Evolutionary conservation across 176 grass and related monocot genomes (phyloP).

Genomic region (Urochloa ruziziensis): DNA sequence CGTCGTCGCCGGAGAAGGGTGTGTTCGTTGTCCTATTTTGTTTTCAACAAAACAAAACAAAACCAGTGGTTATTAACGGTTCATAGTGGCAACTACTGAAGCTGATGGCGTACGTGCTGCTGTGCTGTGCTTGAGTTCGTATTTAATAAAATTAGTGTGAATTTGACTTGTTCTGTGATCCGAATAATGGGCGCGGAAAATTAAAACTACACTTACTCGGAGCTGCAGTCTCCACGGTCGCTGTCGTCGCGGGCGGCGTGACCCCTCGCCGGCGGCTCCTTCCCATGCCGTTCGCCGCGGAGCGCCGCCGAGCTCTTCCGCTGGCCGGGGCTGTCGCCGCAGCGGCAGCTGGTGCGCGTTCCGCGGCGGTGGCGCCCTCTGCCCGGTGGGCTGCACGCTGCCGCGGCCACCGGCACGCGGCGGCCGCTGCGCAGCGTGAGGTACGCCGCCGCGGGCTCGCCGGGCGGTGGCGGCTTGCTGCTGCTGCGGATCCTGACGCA

Average conservation of each 20-base stretch:
- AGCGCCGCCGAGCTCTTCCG: background rate
- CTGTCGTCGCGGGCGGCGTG: background rate
- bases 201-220: background rate
- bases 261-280: background rate
- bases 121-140: too few relatives aligned
- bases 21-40: background rate
- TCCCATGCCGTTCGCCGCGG: background rate
- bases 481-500: slow-evolving; percentile 32
- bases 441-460: background rate
- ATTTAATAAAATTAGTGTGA: too few relatives aligned
- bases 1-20: background rate
- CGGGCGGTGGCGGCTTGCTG: background rate
- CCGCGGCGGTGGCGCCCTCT: too few relatives aligned
- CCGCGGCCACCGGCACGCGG: background rate
- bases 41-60: too few relatives aligned
- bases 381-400: background rate
- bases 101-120: too few relatives aligned
- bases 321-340: background rate
- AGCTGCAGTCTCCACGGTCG: background rate
- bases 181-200: background rate
- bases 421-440: slow-evolving; percentile 49
- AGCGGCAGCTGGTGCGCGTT: too few relatives aligned
- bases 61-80: too few relatives aligned
- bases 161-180: background rate
- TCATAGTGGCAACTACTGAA: too few relatives aligned